Evolutionary conservation across 768 basidiomycete genomes (phyloP).

Genomic region (Coprinopsis marcescibilis): DNA sequence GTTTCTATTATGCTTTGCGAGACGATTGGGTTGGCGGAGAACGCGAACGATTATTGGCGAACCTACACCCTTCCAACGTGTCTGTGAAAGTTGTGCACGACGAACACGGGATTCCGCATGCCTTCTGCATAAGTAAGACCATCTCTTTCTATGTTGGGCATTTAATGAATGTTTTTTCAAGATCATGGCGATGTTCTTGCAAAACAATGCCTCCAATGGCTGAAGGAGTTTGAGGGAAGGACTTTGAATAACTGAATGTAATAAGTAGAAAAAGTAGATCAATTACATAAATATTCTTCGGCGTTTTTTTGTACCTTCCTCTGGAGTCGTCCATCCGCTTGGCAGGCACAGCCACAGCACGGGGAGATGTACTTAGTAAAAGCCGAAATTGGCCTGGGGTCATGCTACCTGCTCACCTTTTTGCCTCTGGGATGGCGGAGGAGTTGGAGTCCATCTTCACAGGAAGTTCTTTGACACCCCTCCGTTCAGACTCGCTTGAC

Average conservation of each 20-base stretch:
- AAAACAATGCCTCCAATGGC: constrained; percentile 42
- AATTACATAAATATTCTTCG: no score
- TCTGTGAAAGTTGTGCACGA: constrained; percentile 38
- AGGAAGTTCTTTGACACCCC: no score
- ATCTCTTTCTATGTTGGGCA: not conserved
- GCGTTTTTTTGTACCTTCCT: no score
- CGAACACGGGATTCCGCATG: constrained; percentile 51
- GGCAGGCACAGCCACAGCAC: no score
- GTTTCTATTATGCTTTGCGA: constrained; percentile 53
- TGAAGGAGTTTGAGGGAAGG: constrained; percentile 16
- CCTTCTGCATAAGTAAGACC: constrained; percentile 66
- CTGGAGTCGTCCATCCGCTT: no score
- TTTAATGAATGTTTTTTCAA: constrained; percentile 18
- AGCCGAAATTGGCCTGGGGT: no score
- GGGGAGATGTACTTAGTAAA: no score
- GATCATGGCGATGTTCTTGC: constrained; percentile 50
- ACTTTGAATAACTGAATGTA: no score
- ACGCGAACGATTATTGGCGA: constrained; percentile 35
- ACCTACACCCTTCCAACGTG: constrained; percentile 28
- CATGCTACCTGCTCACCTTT: no score
- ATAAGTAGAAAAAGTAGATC: not conserved
- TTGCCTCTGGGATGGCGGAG: no score
- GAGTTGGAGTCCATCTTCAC: no score
- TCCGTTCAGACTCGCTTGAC: no score
- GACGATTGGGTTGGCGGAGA: constrained; percentile 71